Conservation (phyloP, 257 asterid genomes). For the Primulina tabacum region DNA sequence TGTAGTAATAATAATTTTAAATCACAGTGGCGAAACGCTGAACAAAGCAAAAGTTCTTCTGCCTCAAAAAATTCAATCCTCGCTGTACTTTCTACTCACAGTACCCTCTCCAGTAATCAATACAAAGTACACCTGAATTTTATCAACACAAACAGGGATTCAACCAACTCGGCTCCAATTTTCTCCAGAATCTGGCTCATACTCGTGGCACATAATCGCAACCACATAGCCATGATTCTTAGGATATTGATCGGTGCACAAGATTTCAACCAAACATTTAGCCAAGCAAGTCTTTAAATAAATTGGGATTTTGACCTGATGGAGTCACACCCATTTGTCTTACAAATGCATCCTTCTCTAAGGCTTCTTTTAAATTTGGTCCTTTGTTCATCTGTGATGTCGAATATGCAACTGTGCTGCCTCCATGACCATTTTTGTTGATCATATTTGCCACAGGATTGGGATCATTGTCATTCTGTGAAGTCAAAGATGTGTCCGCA, state of each 20-base stretch:
- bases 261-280: slow-evolving; percentile 26
- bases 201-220: slow-evolving; percentile 16
- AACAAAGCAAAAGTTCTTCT: slow-evolving; percentile 10
- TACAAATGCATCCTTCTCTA: slow-evolving; percentile 85
- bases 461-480: slow-evolving; percentile 31
- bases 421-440: slow-evolving; percentile 46
- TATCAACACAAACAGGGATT: background rate
- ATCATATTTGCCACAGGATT: slow-evolving; percentile 27
- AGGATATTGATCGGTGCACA: slow-evolving; percentile 13
- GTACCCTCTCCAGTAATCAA: slow-evolving; percentile 21
- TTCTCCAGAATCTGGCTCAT: slow-evolving; percentile 22
- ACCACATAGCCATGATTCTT: slow-evolving; percentile 7
- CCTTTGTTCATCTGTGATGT: slow-evolving; percentile 54
- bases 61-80: slow-evolving; percentile 19
- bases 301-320: slow-evolving; percentile 79
- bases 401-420: slow-evolving; percentile 26
- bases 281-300: slow-evolving; percentile 82
- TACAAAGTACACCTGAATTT: slow-evolving; percentile 31
- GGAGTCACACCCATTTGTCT: slow-evolving; percentile 95
- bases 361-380: slow-evolving; percentile 62
- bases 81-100: slow-evolving; percentile 23
- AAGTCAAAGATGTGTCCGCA: slow-evolving; percentile 49
- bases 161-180: background rate
- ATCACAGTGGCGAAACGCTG: slow-evolving; percentile 2
- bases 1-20: background rate